Evolutionary conservation across 129 eudicot species (phyloP).

Genomic region (Chrysanthemum lavandulifolium): DNA sequence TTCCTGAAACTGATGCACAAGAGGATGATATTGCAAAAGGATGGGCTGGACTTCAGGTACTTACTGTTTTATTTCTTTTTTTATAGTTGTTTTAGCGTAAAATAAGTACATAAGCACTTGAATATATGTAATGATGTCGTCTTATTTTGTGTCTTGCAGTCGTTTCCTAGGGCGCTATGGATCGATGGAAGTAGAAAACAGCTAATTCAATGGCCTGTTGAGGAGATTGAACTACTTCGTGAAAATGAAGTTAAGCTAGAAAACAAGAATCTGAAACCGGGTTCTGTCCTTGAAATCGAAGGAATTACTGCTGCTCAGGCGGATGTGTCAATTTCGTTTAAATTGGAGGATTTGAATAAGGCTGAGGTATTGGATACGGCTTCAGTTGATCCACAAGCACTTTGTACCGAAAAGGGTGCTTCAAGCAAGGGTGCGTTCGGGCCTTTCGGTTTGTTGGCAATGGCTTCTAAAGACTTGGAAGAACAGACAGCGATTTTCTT

Average conservation of each 20-base stretch:
- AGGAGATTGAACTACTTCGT: conserved; percentile 39
- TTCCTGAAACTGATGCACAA: conserved; percentile 32
- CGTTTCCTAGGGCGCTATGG: conserved; percentile 41
- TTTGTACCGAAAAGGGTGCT: conserved; percentile 46
- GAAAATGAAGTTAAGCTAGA: conserved; percentile 31
- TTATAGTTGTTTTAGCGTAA: not conserved
- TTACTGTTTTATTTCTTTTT: too few species aligned
- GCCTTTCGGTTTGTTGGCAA: conserved; percentile 57
- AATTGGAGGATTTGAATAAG: conserved; percentile 30
- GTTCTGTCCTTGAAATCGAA: conserved; percentile 27
- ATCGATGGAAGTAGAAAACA: conserved; percentile 38
- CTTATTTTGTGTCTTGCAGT: conserved; percentile 13
- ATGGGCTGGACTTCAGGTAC: conserved; percentile 56
- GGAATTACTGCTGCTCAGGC: conserved; percentile 54
- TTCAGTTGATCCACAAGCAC: conserved; percentile 41
- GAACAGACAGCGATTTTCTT: conserved; percentile 63
- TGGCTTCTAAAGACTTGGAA: conserved; percentile 51
- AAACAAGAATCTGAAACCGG: conserved; percentile 21
- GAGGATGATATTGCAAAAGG: conserved; percentile 40
- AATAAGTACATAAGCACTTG: not conserved
- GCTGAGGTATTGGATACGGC: conserved; percentile 50
- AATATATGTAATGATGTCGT: not conserved
- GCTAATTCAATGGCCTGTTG: conserved; percentile 48
- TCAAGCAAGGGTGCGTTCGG: conserved; percentile 43
- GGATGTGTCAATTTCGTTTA: conserved; percentile 50